Percentiles rank a stretch among this genome's conserved stretches.
Conservation (phyloP, 176 grass and related monocot species). For the Canna indica region DNA sequence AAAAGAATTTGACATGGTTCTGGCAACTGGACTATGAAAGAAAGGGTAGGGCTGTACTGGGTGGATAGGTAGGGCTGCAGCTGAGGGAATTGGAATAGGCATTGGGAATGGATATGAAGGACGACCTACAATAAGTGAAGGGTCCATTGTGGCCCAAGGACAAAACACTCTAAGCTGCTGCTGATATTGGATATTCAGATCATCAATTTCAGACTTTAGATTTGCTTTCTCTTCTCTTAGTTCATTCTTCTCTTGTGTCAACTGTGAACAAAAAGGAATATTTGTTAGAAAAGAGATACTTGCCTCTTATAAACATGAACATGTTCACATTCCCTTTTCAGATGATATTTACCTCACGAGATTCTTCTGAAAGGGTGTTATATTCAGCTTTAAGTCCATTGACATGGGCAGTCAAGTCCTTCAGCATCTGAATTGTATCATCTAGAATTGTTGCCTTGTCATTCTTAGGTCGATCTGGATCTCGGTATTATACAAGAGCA, state of each 20-base stretch:
- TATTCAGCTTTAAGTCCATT: constrained; percentile 80
- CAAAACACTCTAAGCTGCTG: constrained; percentile 51
- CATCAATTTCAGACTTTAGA: constrained; percentile 72
- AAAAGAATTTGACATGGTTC: constrained; percentile 12
- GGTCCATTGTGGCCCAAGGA: constrained; percentile 68
- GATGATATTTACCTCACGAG: constrained; percentile 44
- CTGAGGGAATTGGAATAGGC: constrained; percentile 45
- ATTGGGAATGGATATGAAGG: constrained; percentile 54
- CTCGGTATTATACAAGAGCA: constrained; percentile 19
- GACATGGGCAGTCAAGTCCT: constrained; percentile 67
- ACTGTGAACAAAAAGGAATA: constrained; percentile 35
- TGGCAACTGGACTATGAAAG: constrained; percentile 33
- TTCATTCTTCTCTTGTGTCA: constrained; percentile 78
- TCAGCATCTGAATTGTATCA: constrained; percentile 70
- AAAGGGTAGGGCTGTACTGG: constrained; percentile 47
- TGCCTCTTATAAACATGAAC: background rate
- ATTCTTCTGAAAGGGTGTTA: constrained; percentile 66
- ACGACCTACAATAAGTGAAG: constrained; percentile 55
- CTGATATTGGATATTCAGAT: constrained; percentile 57
- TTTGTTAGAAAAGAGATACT: constrained; percentile 5
- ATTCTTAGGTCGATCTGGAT: constrained; percentile 72
- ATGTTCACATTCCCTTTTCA: constrained; percentile 13
- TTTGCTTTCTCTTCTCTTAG: constrained; percentile 77
- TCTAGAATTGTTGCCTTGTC: constrained; percentile 74
- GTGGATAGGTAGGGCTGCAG: constrained; percentile 51